Evolutionary conservation across 768 basidiomycete genomes (phyloP), one percentile per base, ranked within the genome.

Genomic region (Inosperma sp.): DNA sequence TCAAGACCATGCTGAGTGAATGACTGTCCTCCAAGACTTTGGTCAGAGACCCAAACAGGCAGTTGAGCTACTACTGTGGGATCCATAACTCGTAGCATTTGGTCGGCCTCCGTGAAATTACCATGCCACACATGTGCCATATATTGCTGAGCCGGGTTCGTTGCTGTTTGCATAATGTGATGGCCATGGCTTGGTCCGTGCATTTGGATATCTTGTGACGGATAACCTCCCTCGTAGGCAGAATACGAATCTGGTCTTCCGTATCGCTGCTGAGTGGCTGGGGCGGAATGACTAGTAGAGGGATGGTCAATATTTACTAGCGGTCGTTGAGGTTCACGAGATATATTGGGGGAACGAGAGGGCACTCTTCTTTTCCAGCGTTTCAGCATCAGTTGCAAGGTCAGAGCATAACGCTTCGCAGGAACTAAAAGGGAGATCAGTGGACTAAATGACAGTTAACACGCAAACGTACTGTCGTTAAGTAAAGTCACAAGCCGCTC

Each of bases 351-450:
- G 14, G 86, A 88, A 14, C 78, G 79, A 12, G 84, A 78, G 14
- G 70, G 65, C 26, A 72, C 81, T 51, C 86, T 78, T 52, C 81
- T 85, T 65, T 80, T 78, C 27, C 81, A 79, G 51, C 85, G 75
- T 68, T 91, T 91, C 47, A 96, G 66, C 86, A 95, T 95, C 34
- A 94, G 71, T 56, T 91, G 88, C 16, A 97, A 73, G 4, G 92
- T 94, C 30, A 92, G 68, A 7, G 93, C 93, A 59, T 96, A 97
- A 48, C 93, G 83, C 61, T 91, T 91, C 10, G 92, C 94, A 19
- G 93, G 93, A 52, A 94, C 93, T 93, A 60, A 5, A 45, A 22
- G 31, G 36, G 21, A 17, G n/a, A 39, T 47, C 10, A 39, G 31
- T 39, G 14, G 19, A 45, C 21, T 4, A 22, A 42, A 42, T 13